phyloP scores from a whole-genome alignment of 2,329 filamentous ascomycete genomes.

The Aspergillus sp. region DNA sequence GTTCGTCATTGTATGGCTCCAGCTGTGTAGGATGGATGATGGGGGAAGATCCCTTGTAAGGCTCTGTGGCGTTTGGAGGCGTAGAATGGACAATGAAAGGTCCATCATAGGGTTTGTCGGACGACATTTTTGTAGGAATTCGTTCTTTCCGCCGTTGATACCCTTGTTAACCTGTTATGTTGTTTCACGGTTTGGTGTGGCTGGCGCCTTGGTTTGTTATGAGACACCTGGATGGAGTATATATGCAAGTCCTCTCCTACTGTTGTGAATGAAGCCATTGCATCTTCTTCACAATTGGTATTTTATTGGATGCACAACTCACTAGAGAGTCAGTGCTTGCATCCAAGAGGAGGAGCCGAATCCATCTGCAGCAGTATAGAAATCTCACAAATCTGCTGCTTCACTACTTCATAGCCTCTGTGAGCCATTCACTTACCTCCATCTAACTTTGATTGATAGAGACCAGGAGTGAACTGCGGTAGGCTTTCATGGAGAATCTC shows the following conservation, averaged over 20 bases:
- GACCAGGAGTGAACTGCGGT: not conserved
- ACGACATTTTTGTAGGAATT: not conserved
- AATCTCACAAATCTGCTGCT: no score
- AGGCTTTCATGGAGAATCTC: not conserved
- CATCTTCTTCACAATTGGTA: no score
- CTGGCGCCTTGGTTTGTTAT: not conserved
- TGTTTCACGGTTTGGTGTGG: not conserved
- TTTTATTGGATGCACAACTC: no score
- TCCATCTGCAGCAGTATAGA: no score
- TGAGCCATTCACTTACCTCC: no score
- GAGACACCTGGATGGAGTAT: not conserved
- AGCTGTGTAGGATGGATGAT: not conserved
- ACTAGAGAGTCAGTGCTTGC: not conserved
- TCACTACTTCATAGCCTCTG: no score
- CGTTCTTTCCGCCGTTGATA: not conserved
- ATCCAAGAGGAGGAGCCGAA: no score
- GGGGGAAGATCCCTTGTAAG: not conserved
- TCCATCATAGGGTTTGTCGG: not conserved
- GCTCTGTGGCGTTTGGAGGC: not conserved
- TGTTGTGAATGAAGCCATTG: not conserved
- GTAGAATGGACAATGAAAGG: not conserved
- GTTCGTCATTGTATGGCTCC: not conserved
- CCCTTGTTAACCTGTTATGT: no score
- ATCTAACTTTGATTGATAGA: not conserved
- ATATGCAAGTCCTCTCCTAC: not conserved